Evolutionary conservation across 371 early-diverging fungal genomes (phyloP), one percentile per base, ranked within the genome.

Genomic region (Rhizopus sp.): DNA sequence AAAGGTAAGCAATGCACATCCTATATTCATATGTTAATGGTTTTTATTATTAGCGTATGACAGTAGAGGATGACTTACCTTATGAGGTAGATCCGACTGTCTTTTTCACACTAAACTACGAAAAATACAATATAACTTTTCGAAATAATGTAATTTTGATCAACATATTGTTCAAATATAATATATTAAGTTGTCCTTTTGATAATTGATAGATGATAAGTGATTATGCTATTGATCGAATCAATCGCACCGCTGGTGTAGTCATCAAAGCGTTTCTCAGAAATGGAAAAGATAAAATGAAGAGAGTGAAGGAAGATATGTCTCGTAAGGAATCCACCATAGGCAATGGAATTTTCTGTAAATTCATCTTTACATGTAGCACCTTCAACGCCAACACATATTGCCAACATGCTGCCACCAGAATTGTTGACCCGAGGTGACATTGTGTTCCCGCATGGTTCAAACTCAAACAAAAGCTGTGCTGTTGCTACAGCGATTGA

Each of bases 61-160:
- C n/a, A n/a, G n/a, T n/a, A n/a, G n/a, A n/a, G n/a, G n/a, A 61
- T 1, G 78, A 80, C 40, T 66, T 75, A 17, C 67, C 82, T 67
- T 61, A 34, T 44, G 80, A 66, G 1, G 57, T 72, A 15, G 73
- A 86, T 46, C 69, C 80, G 30, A 72, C 76, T 23, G 73, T 77
- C 15, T 88, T 75, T 58, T 90, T 86, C 68, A 70, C 77, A 30
- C 69, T 91, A 50, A 91, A 92, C 63, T 86, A 75, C 66, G 84
- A 88, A 16, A 82, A 84, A 41, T 89, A 86, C 57, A 89, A 88
- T 56, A 80, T 92, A 50, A 70, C 80, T 34, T 74, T 89, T 62
- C 85, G 94, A 40, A 93, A 91, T 61, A 78, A 73, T 64, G 90
- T 53, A 35, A 40, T 6, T 50, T 29, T 32, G 13, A 12, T 46